Base-by-base conservation (phyloP, 2,329 filamentous ascomycete species). In the Fusarium succisae region DNA sequence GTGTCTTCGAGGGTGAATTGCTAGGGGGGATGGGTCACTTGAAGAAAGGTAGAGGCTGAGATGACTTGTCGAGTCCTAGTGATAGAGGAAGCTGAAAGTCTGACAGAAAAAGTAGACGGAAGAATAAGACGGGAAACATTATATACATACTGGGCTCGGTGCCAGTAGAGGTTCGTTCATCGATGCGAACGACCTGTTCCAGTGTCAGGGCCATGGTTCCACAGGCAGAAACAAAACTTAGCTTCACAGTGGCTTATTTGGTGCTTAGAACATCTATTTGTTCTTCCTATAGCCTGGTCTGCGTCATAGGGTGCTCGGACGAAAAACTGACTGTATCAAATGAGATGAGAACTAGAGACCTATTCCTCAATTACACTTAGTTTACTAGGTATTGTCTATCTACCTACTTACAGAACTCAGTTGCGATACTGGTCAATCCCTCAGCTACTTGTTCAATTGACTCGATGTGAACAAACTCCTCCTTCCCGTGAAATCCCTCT, bases 391-490 rank as follows among this genome's bases (percentile, higher is more conserved):
- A 13, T 22, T 5, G 30, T 39, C 35, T 26, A 39, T 26, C 11
- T 55, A 28, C 12, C 50, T 72, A 78, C 43, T 60, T 69, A 55
- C 82, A 83, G 58, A 83, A 83, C 17, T 77, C 72, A 7, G 53
- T n/a, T 7, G 78, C 77, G 38, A 83, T 68, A 3, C 57, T 63
- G 4, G 70, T 74, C 51, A 84, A 68, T 3, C 76, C 69, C 9
- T 79, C 69, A 0, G 79, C 65, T 38, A 85, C 80, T 48, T 82
- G 72, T n/a, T 74, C 67, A 15, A 87, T 73, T 41, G 85, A 87
- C 15, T 85, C 74, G 4, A 84, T 79, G 28, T 85, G 82, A 1
- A 86, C 86, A 83, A 83, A 88, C 77, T 90, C 87, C 63, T 86
- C 83, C 56, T 85, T 86, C 3, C 80, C 81, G 72, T 89, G 86